A percentile compares a stretch with the other conserved stretches of the same genome.
These are phyloP conservation scores for Xerocomellus intermedius DNA, from an alignment of 768 basidiomycete species.

Conservation along the genomic window DNA sequence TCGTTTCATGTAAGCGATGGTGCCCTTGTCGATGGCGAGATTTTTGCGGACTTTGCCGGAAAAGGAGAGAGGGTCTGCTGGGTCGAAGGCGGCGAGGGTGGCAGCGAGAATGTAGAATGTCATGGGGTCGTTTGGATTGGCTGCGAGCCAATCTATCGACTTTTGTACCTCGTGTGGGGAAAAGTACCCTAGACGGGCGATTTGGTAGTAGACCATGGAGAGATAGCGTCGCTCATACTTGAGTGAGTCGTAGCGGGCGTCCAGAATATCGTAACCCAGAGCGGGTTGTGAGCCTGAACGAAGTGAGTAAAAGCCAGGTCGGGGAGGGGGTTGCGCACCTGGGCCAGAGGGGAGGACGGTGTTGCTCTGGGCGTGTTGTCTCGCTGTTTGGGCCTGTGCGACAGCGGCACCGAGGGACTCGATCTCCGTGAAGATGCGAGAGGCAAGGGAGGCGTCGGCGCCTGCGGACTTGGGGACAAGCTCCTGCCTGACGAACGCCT, in stretches of 20 bases:
- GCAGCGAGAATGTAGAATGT: slow-evolving; percentile 67
- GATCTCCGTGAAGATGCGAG: slow-evolving; percentile 60
- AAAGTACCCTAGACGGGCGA: slow-evolving; percentile 63
- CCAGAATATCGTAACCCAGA: slow-evolving; percentile 66
- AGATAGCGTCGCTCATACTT: slow-evolving; percentile 71
- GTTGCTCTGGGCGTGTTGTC: slow-evolving; percentile 57
- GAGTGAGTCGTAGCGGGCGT: slow-evolving; percentile 68
- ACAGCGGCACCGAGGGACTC: slow-evolving; percentile 57
- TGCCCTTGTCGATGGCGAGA: slow-evolving; percentile 45
- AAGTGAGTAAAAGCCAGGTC: not conserved
- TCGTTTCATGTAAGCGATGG: slow-evolving; percentile 58
- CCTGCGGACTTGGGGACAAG: slow-evolving; percentile 44
- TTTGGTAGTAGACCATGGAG: slow-evolving; percentile 57
- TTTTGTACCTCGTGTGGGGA: slow-evolving; percentile 57
- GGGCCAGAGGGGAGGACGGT: slow-evolving; percentile 55
- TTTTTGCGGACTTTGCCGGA: slow-evolving; percentile 46
- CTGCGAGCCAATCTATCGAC: slow-evolving; percentile 69
- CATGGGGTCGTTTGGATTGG: slow-evolving; percentile 65
- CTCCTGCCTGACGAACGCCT: slow-evolving; percentile 53
- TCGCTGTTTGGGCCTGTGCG: slow-evolving; percentile 51
- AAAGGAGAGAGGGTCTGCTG: slow-evolving; percentile 51
- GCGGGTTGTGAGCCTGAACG: slow-evolving; percentile 40
- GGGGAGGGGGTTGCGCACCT: slow-evolving; percentile 36
- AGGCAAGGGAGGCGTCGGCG: slow-evolving; percentile 46
- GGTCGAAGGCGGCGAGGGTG: slow-evolving; percentile 64